phyloP scores from a whole-genome alignment of 1,284 basidiomycete species.

The Fomitopsis schrenkii region DNA sequence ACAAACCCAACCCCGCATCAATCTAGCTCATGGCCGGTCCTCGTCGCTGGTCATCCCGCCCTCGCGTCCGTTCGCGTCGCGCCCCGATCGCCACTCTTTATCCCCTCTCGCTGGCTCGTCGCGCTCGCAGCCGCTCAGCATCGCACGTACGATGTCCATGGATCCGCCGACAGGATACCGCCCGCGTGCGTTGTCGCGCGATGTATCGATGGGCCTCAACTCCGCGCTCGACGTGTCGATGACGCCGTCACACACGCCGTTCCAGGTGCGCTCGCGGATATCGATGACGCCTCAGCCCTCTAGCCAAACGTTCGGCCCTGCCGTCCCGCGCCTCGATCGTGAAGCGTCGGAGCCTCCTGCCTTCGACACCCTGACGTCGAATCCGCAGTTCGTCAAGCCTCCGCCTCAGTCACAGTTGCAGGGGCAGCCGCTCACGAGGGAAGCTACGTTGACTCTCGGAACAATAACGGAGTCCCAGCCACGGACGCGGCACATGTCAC shows the following conservation, averaged over 20 bases:
- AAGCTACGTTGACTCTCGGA: conserved; percentile 49
- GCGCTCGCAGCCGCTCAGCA: conserved; percentile 9
- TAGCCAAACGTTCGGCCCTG: conserved; percentile 45
- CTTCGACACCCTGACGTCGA: conserved; percentile 49
- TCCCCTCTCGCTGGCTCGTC: conserved; percentile 17
- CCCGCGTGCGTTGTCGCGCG: conserved; percentile 22
- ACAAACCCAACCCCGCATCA: conserved; percentile 6
- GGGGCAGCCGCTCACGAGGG: conserved; percentile 22
- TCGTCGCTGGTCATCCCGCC: conserved; percentile 19
- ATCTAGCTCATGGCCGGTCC: conserved; percentile 15
- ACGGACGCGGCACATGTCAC: conserved; percentile 18
- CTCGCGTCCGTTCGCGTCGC: conserved; percentile 5
- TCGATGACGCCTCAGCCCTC: conserved; percentile 66
- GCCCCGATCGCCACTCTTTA: conserved; percentile 16
- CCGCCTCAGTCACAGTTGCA: conserved; percentile 35
- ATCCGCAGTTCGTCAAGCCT: conserved; percentile 66
- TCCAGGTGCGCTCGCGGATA: conserved; percentile 51
- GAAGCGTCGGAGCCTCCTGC: conserved; percentile 66
- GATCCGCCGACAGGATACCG: conserved; percentile 19
- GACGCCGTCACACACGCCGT: conserved; percentile 43
- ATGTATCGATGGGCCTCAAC: conserved; percentile 26
- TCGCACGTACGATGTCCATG: conserved; percentile 25
- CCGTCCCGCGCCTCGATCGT: conserved; percentile 33
- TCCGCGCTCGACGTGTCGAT: conserved; percentile 36
- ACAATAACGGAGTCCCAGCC: conserved; percentile 55